Evolutionary conservation across 2,329 filamentous ascomycete species (phyloP).

Genomic region (Pseudocercospora eumusae): DNA sequence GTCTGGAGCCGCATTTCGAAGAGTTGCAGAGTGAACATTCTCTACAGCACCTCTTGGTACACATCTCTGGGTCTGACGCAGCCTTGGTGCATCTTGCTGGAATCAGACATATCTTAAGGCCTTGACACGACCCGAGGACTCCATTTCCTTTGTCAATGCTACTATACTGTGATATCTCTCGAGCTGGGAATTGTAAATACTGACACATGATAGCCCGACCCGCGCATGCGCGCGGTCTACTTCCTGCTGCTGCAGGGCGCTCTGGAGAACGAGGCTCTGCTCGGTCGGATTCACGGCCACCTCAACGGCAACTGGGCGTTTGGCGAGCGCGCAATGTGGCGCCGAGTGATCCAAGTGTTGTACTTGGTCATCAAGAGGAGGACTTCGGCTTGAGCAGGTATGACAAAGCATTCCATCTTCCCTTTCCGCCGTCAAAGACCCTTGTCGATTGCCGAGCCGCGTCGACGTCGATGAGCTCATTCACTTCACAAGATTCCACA

Average conservation of each 20-base stretch:
- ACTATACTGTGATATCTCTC: background rate
- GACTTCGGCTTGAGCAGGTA: background rate
- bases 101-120: background rate
- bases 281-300: background rate
- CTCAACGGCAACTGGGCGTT: background rate
- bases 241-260: background rate
- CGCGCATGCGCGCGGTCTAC: background rate
- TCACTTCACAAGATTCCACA: background rate
- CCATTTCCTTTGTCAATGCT: background rate
- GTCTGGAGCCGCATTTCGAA: too few species aligned
- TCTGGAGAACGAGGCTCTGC: background rate
- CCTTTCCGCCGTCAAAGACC: background rate
- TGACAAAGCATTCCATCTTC: background rate
- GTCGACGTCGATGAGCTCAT: conserved; percentile 6
- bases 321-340: background rate
- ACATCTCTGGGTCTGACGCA: background rate
- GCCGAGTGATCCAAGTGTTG: background rate
- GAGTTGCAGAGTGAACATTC: background rate
- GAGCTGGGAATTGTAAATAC: background rate
- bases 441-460: conserved; percentile 3
- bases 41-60: background rate
- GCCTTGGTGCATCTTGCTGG: background rate
- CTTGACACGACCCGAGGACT: too few species aligned
- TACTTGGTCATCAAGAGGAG: background rate
- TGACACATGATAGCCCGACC: background rate